phyloP scores from a whole-genome alignment of 2,329 filamentous ascomycete genomes.

The Ramularia collo-cygni region DNA sequence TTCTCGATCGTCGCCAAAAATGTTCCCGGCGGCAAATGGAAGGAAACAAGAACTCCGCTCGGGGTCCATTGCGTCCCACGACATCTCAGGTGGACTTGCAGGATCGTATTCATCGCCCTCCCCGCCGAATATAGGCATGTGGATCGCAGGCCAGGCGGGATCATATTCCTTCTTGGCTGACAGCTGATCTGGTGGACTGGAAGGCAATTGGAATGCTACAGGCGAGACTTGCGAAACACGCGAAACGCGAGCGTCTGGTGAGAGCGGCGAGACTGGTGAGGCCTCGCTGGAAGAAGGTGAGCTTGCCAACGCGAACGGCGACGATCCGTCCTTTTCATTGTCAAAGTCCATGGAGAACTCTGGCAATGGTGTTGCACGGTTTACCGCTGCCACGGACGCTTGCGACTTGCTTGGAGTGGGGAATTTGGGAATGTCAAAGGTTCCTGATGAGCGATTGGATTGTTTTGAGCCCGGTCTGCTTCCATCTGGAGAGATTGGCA shows the following conservation, averaged over 20 bases:
- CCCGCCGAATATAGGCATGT: conserved; percentile 9
- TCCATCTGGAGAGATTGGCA: conserved; percentile 7
- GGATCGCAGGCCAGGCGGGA: conserved; percentile 20
- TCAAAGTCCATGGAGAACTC: conserved; percentile 18
- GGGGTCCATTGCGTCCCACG: conserved; percentile 6
- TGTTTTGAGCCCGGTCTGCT: conserved; percentile 6
- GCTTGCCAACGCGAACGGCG: conserved; percentile 14
- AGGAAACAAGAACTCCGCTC: conserved; percentile 16
- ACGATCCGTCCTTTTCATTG: conserved; percentile 9
- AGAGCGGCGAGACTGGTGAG: conserved; percentile 1
- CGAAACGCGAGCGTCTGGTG: not conserved
- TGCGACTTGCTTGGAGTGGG: conserved; percentile 24
- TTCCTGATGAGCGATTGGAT: conserved; percentile 10
- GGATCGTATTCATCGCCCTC: conserved; percentile 25
- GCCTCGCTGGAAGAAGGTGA: conserved; percentile 8
- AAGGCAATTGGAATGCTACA: conserved; percentile 13
- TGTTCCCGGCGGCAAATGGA: conserved; percentile 13
- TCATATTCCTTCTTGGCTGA: conserved; percentile 22
- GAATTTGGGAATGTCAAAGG: conserved; percentile 33
- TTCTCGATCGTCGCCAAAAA: conserved; percentile 10
- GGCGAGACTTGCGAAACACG: conserved; percentile 2
- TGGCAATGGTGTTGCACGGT: conserved; percentile 17
- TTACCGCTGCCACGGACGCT: conserved; percentile 11
- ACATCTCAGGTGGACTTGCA: conserved; percentile 19
- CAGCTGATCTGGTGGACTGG: conserved; percentile 22